Evolutionary conservation across 2,329 filamentous ascomycete species (phyloP).

Genomic region (Capronia americana): DNA sequence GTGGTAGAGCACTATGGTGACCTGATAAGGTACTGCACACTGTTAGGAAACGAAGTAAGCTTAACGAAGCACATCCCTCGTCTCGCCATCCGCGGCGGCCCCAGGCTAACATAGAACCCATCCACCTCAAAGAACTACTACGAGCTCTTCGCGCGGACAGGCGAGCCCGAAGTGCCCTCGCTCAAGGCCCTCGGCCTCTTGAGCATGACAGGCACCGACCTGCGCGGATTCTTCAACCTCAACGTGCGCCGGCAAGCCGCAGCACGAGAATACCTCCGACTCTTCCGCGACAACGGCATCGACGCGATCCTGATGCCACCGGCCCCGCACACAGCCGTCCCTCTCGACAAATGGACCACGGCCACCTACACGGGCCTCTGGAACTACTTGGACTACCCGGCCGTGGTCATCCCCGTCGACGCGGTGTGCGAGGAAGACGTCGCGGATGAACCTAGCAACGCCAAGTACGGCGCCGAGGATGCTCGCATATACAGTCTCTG

Average conservation of each 20-base stretch:
- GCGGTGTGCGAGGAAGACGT: conserved; percentile 58
- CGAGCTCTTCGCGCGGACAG: conserved; percentile 26
- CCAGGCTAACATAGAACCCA: conserved; percentile 6
- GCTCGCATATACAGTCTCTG: conserved; percentile 27
- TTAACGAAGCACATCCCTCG: background rate
- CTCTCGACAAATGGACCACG: conserved; percentile 65
- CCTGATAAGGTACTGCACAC: conserved; percentile 24
- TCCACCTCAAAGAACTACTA: conserved; percentile 22
- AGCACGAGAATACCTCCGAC: conserved; percentile 24
- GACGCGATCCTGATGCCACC: conserved; percentile 69
- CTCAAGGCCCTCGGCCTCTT: conserved; percentile 21
- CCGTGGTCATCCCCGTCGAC: conserved; percentile 66
- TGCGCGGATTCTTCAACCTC: conserved; percentile 26
- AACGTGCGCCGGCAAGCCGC: conserved; percentile 27
- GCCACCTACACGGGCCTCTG: conserved; percentile 70
- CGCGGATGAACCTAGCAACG: conserved; percentile 44
- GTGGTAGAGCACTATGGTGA: conserved; percentile 21
- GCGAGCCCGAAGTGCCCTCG: conserved; percentile 27
- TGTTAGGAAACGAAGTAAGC: conserved; percentile 28
- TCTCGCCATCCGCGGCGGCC: background rate
- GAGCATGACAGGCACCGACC: conserved; percentile 17
- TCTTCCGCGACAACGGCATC: conserved; percentile 50
- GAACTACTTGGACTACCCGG: conserved; percentile 73
- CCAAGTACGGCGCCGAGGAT: conserved; percentile 28
- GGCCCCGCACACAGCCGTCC: conserved; percentile 67